Percentiles rank a stretch among this genome's conserved stretches.
These are phyloP conservation scores for Pseudodiploospora longispora DNA, from an alignment of 2,329 filamentous ascomycete genomes.

Conservation along the genomic window DNA sequence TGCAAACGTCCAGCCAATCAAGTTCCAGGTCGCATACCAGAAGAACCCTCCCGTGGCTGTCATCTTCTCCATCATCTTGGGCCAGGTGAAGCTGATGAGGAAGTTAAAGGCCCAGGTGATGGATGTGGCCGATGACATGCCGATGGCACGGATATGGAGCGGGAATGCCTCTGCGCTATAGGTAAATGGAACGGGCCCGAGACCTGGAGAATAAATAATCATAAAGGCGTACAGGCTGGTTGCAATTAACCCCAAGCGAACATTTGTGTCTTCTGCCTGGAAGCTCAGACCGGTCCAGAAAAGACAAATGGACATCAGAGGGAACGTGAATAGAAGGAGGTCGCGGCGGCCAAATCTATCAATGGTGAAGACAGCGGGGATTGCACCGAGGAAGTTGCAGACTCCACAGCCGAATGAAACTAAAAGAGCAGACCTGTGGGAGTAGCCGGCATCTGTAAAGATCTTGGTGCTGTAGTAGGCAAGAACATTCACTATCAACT, in stretches of 20 bases:
- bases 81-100: slow-evolving; percentile 21
- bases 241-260: slow-evolving; percentile 22
- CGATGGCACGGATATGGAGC: slow-evolving; percentile 28
- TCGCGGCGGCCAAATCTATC: slow-evolving; percentile 15
- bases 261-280: slow-evolving; percentile 16
- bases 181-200: slow-evolving; percentile 29
- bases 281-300: slow-evolving; percentile 24
- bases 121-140: slow-evolving; percentile 31
- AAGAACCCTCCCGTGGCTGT: slow-evolving; percentile 27
- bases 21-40: slow-evolving; percentile 40
- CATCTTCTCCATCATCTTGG: slow-evolving; percentile 23
- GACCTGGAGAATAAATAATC: slow-evolving; percentile 26
- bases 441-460: slow-evolving; percentile 19
- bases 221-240: slow-evolving; percentile 30
- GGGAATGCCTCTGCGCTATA: slow-evolving; percentile 32
- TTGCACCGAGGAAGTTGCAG: slow-evolving; percentile 17
- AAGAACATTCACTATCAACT: slow-evolving; percentile 18
- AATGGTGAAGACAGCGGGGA: slow-evolving; percentile 26
- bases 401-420: slow-evolving; percentile 25
- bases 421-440: slow-evolving; percentile 19
- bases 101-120: slow-evolving; percentile 24
- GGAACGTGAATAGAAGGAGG: slow-evolving; percentile 24
- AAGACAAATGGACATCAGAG: slow-evolving; percentile 24
- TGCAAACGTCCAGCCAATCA: slow-evolving; percentile 37
- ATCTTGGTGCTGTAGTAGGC: slow-evolving; percentile 24